phyloP scores from a whole-genome alignment of 2,329 filamentous ascomycete species.

The Aspergillus chevalieri region DNA sequence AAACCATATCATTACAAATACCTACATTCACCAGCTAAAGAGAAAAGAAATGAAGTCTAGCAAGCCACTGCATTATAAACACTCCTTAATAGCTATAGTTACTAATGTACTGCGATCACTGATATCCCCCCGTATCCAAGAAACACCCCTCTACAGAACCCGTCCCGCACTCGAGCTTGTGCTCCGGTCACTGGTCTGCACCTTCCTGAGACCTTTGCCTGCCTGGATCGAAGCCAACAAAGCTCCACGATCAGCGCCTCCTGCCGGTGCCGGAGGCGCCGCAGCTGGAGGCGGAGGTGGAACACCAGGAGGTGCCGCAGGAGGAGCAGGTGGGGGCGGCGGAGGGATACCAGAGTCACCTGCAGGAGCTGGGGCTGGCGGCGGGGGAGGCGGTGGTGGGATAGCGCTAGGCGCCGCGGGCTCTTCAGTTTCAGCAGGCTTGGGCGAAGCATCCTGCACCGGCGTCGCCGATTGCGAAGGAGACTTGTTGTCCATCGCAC shows the following conservation, averaged over 20 bases:
- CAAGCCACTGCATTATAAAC: background rate
- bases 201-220: constrained; percentile 76
- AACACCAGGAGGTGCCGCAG: constrained; percentile 23
- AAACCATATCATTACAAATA: no score
- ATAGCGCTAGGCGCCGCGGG: constrained; percentile 21
- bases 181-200: constrained; percentile 83
- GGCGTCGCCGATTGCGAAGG: constrained; percentile 43
- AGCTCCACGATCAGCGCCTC: constrained; percentile 44
- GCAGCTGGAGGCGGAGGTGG: constrained; percentile 35
- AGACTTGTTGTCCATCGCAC: constrained; percentile 68
- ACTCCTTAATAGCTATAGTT: background rate
- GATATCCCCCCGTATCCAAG: background rate
- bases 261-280: constrained; percentile 35
- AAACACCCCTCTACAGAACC: constrained; percentile 46
- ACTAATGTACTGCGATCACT: background rate
- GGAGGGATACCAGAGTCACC: constrained; percentile 20
- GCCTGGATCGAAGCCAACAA: constrained; percentile 78
- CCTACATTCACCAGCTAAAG: no score
- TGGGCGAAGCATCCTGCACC: constrained; percentile 35
- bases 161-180: constrained; percentile 65
- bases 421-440: constrained; percentile 23
- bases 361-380: constrained; percentile 40
- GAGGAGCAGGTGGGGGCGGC: constrained; percentile 24
- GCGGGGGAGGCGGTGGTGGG: constrained; percentile 31
- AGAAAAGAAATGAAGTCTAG: background rate